These are phyloP conservation scores for Pseudogymnoascus sp. DNA, from an alignment of 2,329 filamentous ascomycete species.

Conservation along the genomic window DNA sequence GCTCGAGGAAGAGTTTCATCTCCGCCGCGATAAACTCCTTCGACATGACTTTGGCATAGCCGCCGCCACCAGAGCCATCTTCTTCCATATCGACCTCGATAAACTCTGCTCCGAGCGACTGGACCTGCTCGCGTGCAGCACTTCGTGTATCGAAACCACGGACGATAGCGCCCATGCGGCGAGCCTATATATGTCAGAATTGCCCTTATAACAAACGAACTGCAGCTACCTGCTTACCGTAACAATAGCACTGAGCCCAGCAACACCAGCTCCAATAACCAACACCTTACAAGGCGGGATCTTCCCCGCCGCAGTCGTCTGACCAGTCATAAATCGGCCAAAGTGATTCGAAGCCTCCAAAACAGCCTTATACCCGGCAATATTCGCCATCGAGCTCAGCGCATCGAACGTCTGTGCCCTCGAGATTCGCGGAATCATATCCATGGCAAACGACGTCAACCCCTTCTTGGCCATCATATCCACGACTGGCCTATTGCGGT, in stretches of 20 bases:
- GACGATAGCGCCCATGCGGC: slow-evolving; percentile 81
- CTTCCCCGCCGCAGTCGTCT: slow-evolving; percentile 83
- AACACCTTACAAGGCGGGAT: slow-evolving; percentile 87
- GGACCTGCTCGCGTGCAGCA: slow-evolving; percentile 83
- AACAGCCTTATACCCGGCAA: slow-evolving; percentile 88
- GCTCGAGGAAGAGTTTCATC: slow-evolving; percentile 86
- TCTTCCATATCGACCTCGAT: slow-evolving; percentile 81
- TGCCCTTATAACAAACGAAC: neutral
- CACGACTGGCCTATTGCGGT: slow-evolving; percentile 69
- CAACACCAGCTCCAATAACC: slow-evolving; percentile 85
- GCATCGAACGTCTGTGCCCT: slow-evolving; percentile 85
- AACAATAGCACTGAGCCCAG: slow-evolving; percentile 80
- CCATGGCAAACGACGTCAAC: slow-evolving; percentile 81
- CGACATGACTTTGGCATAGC: slow-evolving; percentile 91
- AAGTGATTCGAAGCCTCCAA: slow-evolving; percentile 86
- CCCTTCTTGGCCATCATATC: slow-evolving; percentile 64
- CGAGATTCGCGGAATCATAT: slow-evolving; percentile 85
- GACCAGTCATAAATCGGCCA: slow-evolving; percentile 80
- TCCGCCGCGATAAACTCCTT: slow-evolving; percentile 89
- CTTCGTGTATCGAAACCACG: slow-evolving; percentile 86
- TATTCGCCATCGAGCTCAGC: slow-evolving; percentile 86
- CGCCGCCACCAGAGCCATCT: slow-evolving; percentile 76
- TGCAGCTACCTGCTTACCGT: slow-evolving; percentile 42
- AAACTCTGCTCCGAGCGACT: slow-evolving; percentile 84
- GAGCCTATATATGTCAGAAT: slow-evolving; percentile 43